Evolutionary conservation across 2,329 filamentous ascomycete genomes (phyloP).

Genomic region (Colletotrichum lindemuthianum): DNA sequence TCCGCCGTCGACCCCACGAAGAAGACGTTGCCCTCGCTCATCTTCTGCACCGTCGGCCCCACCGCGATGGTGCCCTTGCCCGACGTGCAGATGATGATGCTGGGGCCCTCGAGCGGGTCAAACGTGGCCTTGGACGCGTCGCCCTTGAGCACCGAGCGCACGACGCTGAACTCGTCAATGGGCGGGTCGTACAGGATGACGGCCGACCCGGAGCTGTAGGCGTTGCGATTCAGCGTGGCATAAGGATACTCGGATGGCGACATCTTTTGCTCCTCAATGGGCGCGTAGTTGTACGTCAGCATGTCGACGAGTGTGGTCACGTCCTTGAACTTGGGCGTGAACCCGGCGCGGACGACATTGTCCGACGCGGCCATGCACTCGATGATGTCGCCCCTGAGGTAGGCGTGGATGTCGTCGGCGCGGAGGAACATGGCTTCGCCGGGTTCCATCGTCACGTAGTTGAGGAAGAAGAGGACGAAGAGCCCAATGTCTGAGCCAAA

Average conservation of each 20-base stretch:
- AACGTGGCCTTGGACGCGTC: constrained; percentile 86
- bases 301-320: constrained; percentile 88
- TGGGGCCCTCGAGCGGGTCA: constrained; percentile 86
- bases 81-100: constrained; percentile 89
- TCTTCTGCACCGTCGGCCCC: constrained; percentile 80
- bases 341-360: constrained; percentile 96
- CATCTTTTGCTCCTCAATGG: constrained; percentile 96
- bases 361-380: constrained; percentile 99
- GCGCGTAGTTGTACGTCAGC: constrained; percentile 95
- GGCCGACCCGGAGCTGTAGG: constrained; percentile 80
- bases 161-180: constrained; percentile 94
- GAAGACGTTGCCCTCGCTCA: constrained; percentile 79
- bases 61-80: constrained; percentile 87
- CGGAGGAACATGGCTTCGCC: constrained; percentile 97
- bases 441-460: constrained; percentile 86
- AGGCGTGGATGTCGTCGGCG: constrained; percentile 97
- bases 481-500: constrained; percentile 92
- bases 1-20: constrained; percentile 92
- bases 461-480: constrained; percentile 97
- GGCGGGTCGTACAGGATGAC: constrained; percentile 89
- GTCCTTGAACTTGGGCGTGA: constrained; percentile 99
- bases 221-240: constrained; percentile 80
- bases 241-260: constrained; percentile 85
- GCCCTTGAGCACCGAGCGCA: constrained; percentile 79
- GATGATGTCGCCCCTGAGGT: constrained; percentile 92